Evolutionary conservation across 208 protist genomes (phyloP), one percentile per base, ranked within the genome.

Genomic region (Acanthamoeba healyi): DNA sequence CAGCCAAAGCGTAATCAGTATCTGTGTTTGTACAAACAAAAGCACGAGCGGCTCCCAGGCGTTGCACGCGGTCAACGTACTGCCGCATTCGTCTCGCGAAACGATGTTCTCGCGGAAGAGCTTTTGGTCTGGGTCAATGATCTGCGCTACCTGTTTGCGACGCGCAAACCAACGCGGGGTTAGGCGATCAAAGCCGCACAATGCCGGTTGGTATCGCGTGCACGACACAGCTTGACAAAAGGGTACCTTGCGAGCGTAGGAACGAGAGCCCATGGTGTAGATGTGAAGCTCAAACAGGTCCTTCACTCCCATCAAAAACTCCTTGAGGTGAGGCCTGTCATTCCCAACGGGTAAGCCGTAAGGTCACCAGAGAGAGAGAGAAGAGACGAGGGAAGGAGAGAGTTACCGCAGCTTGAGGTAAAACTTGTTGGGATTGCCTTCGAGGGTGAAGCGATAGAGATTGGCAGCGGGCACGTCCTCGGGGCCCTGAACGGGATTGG

Each of bases 271-370:
- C 92, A 96, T 95, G 40, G 97, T 97, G 92, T 96, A 97, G 40
- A 97, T 94, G 84, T 97, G 96, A 29, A 97, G 56, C 92, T 97
- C 96, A 70, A 94, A 97, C 19, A 96, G 36, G 54, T 84, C 10
- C 24, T 84, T 70, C 0, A 95, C 54, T 22, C 46, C 38, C 51
- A 63, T 54, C 26, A 97, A 94, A 24, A 97, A 97, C 24, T 95
- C 46, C 15, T 58, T 29, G 19, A 96, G 63, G 74, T 94, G 51
- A 58, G 97, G 97, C 32, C 96, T 95, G n/a, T 94, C n/a, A n/a
- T n/a, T n/a, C n/a, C n/a, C 46, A 51, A 51, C 46, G 14, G 17
- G 46, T 1, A 15, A 51, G 14, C 10, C 0, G 46, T 94, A 95
- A 12, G 95, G 36, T 34, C 72, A 94, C 49, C 77, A 95, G 22